Evolutionary conservation across 1,284 basidiomycete species (phyloP), one percentile per base, ranked within the genome.

Genomic region (Ustilago xerochloae): DNA sequence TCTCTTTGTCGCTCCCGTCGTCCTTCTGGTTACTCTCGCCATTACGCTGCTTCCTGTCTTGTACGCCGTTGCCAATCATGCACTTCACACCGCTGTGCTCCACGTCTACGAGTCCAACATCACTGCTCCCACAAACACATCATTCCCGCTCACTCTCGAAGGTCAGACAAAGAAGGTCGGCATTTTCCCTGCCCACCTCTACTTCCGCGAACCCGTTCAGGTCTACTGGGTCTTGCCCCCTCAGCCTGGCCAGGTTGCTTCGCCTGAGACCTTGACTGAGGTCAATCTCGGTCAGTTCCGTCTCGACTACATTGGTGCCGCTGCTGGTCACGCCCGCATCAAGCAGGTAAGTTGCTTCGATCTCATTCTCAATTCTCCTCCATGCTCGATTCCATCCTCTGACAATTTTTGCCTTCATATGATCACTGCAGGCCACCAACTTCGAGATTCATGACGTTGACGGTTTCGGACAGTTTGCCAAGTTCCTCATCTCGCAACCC

Each of bases 401-500:
- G 30, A 60, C 52, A 24, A 10, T 30, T 41, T 35, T 48, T 33
- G 32, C 22, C 38, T 16, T 35, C 30, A 9, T 26, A n/a, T 8
- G n/a, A 24, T 18, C 49, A 35, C 16, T 20, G 15, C 55, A 79
- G 73, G 65, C 75, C 57, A 84, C 84, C n/a, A 43, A 63, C 35
- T 85, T 85, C 53, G 55, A 74, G 59, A 85, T 85, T 59, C 49
- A 63, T 35, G 78, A 85, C 49, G 61, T 73, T 36, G 65, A 63
- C 0, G 84, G 65, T n/a, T 85, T 85, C 48, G 70, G 76, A 29
- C 53, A 78, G 18, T 85, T 85, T 71, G 74, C 85, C 35, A 62
- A 79, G 69, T 84, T 72, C 77, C 75, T 93, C 87, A 91, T 92
- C 80, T 91, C 90, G 0, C 87, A 89, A 60, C 85, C 86, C 41